Evolutionary conservation across 2,329 filamentous ascomycete genomes (phyloP).

Genomic region (Lizonia empirigonia): DNA sequence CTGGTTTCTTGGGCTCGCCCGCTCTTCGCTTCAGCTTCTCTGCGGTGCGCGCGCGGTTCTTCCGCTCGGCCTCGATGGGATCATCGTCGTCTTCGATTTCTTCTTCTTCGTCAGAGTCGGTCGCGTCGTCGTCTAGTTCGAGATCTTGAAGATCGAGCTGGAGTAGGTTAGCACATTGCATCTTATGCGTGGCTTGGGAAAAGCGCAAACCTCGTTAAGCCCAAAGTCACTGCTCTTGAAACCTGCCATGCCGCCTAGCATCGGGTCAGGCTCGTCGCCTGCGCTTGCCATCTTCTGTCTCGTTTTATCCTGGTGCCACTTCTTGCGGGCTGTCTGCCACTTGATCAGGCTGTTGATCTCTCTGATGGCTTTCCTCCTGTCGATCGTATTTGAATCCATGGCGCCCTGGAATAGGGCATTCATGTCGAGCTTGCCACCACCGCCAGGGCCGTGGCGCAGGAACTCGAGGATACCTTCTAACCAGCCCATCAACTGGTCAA

Average conservation of each 20-base stretch:
- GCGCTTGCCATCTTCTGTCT: constrained; percentile 97
- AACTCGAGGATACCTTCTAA: constrained; percentile 95
- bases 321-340: constrained; percentile 95
- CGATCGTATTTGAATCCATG: constrained; percentile 67
- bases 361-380: constrained; percentile 72
- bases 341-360: constrained; percentile 87
- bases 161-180: constrained; percentile 8
- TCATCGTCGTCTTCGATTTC: constrained; percentile 79
- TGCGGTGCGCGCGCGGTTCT: constrained; percentile 74
- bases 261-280: constrained; percentile 53
- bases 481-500: constrained; percentile 96
- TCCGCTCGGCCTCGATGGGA: constrained; percentile 85
- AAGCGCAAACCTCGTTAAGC: constrained; percentile 69
- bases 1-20: constrained; percentile 82
- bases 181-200: background rate
- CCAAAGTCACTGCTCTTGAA: constrained; percentile 90
- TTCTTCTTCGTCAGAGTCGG: constrained; percentile 59
- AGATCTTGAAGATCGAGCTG: constrained; percentile 81
- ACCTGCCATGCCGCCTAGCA: constrained; percentile 49
- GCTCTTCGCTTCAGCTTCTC: constrained; percentile 80
- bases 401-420: constrained; percentile 90
- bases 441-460: constrained; percentile 77
- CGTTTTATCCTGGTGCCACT: constrained; percentile 98
- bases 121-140: constrained; percentile 71
- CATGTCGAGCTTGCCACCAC: constrained; percentile 86